Conservation (phyloP, 805 yeast genomes). For the Kurtzmaniella fragi region DNA sequence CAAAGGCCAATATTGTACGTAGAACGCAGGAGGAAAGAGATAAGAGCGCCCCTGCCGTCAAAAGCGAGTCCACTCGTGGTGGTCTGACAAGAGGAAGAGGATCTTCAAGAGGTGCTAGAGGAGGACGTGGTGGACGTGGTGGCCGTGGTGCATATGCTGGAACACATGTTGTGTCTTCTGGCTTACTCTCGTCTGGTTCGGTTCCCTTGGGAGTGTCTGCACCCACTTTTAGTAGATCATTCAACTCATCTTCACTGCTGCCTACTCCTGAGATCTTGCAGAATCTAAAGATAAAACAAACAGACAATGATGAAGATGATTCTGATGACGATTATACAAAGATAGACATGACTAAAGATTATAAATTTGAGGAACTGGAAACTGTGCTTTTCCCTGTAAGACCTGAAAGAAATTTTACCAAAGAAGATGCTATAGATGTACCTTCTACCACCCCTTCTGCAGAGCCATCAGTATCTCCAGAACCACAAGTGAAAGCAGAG, state of each 20-base stretch:
- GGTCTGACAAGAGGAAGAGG: slow-evolving; percentile 29
- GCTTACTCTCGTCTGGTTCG: slow-evolving; percentile 68
- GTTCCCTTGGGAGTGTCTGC: slow-evolving; percentile 39
- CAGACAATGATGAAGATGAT: slow-evolving; percentile 26
- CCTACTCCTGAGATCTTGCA: slow-evolving; percentile 40
- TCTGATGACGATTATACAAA: slow-evolving; percentile 42
- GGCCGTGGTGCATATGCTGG: slow-evolving; percentile 32
- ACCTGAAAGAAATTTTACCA: slow-evolving; percentile 46
- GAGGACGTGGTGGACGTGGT: slow-evolving; percentile 26
- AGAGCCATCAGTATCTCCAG: background rate
- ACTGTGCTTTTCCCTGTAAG: slow-evolving; percentile 65
- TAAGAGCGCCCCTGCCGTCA: slow-evolving; percentile 58
- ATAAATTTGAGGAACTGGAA: slow-evolving; percentile 47
- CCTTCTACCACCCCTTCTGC: slow-evolving; percentile 1
- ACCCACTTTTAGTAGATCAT: slow-evolving; percentile 26
- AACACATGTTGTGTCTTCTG: slow-evolving; percentile 65
- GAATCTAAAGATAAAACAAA: slow-evolving; percentile 26
- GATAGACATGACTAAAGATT: slow-evolving; percentile 63
- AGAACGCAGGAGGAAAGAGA: slow-evolving; percentile 81
- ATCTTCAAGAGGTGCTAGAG: slow-evolving; percentile 27
- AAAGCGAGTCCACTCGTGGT: slow-evolving; percentile 25
- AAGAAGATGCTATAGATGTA: background rate
- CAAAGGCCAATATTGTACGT: slow-evolving; percentile 75
- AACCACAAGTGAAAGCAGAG: background rate
- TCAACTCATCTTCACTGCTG: slow-evolving; percentile 20